Percentiles rank a stretch among this genome's conserved stretches.
Conservation (phyloP, 768 basidiomycete genomes). For the Mycena polygramma region DNA sequence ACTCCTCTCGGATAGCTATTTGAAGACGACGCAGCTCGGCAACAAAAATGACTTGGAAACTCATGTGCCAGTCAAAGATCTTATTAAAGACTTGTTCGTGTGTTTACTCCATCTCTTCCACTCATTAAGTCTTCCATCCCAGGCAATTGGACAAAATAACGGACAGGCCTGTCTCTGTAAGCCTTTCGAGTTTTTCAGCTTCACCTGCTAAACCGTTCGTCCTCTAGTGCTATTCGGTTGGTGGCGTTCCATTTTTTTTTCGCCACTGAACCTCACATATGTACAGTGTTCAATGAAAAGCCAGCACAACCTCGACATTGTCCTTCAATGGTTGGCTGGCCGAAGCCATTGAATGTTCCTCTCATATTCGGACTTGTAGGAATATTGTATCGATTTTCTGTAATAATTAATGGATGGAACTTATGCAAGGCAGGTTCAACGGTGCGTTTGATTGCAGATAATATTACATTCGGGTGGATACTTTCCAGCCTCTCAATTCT, state of each 20-base stretch:
- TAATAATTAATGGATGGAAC: conserved; percentile 27
- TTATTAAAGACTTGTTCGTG: conserved; percentile 82
- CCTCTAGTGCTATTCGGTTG: conserved; percentile 82
- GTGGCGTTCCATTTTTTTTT: conserved; percentile 38
- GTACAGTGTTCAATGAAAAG: conserved; percentile 95
- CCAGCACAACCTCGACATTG: conserved; percentile 93
- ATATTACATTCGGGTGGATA: too few species aligned
- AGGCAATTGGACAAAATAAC: conserved; percentile 86
- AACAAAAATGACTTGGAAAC: conserved; percentile 93
- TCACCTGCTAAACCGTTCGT: not conserved
- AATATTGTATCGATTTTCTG: conserved; percentile 31
- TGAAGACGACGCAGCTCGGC: conserved; percentile 68
- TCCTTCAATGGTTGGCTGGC: conserved; percentile 88
- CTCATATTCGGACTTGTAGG: conserved; percentile 1
- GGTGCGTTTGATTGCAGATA: too few species aligned
- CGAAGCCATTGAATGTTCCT: conserved; percentile 69
- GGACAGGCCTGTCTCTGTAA: conserved; percentile 87
- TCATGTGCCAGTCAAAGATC: conserved; percentile 83
- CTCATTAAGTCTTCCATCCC: not conserved
- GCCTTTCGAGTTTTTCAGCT: conserved; percentile 46
- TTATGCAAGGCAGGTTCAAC: too few species aligned
- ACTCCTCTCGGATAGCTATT: conserved; percentile 4
- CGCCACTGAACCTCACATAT: conserved; percentile 10
- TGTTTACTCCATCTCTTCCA: conserved; percentile 26
- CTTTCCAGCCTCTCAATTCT: too few species aligned